Conservation (phyloP, 1,284 basidiomycete species). For the Apiotrichum montevideense region DNA sequence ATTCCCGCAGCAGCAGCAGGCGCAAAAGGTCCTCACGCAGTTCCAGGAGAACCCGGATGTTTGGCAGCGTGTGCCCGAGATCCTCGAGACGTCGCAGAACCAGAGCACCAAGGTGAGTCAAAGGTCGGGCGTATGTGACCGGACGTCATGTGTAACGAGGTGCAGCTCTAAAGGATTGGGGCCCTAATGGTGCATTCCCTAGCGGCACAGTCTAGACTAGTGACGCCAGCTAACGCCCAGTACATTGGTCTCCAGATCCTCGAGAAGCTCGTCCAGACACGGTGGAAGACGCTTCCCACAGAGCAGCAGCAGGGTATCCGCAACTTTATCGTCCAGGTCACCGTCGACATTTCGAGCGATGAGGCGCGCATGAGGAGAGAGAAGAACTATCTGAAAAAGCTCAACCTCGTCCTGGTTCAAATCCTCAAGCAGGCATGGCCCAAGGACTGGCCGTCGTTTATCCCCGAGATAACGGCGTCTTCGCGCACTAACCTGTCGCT, state of each 20-base stretch:
- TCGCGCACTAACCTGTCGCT: conserved; percentile 93
- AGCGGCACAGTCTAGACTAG: neutral
- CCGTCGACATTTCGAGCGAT: conserved; percentile 86
- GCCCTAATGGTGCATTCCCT: too few relatives aligned
- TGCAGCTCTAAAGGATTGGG: too few relatives aligned
- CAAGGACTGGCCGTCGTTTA: conserved; percentile 98
- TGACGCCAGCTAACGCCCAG: conserved; percentile 47
- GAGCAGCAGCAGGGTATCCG: conserved; percentile 92
- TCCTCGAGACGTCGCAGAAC: conserved; percentile 78
- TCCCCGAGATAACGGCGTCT: conserved; percentile 93
- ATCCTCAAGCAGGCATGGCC: conserved; percentile 99
- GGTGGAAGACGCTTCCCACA: conserved; percentile 94
- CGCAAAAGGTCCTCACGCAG: conserved; percentile 84
- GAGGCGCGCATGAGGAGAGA: conserved; percentile 80
- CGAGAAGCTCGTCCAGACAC: conserved; percentile 86
- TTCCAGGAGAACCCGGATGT: conserved; percentile 97
- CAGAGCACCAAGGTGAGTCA: conserved; percentile 79
- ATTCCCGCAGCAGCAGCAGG: conserved; percentile 34
- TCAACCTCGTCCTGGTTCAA: conserved; percentile 93
- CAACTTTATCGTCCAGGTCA: conserved; percentile 93
- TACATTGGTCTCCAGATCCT: conserved; percentile 92
- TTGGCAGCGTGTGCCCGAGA: conserved; percentile 94
- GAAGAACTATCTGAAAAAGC: conserved; percentile 94
- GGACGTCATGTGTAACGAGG: conserved; percentile 45
- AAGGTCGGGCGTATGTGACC: too few relatives aligned